A percentile compares a stretch with the other conserved stretches of the same genome.
Conservation (phyloP, 495 filamentous ascomycete species). For the Annulohypoxylon maeteangense region DNA sequence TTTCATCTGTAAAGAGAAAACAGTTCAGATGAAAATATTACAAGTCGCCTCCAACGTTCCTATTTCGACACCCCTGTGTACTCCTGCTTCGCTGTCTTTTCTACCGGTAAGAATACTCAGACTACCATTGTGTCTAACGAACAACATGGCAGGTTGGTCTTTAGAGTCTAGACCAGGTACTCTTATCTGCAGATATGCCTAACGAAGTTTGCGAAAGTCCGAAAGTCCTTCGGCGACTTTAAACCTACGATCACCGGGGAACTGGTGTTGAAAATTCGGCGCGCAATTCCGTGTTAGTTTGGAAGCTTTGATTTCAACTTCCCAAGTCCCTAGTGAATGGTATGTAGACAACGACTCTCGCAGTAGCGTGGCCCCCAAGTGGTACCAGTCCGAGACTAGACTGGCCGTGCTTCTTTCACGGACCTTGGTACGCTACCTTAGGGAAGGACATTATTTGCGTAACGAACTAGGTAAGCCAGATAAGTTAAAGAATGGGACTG, state of each 20-base stretch:
- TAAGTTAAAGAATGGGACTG: neutral
- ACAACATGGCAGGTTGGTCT: neutral
- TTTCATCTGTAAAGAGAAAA: neutral
- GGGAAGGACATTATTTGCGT: neutral
- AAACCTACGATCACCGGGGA: neutral
- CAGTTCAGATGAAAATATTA: neutral
- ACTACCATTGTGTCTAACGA: neutral
- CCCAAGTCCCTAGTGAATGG: neutral
- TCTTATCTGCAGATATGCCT: constrained; percentile 9
- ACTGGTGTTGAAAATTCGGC: neutral
- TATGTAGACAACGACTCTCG: constrained; percentile 1
- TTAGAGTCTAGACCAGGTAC: constrained; percentile 4
- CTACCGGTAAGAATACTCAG: neutral
- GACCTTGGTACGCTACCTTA: neutral
- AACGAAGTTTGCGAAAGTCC: neutral
- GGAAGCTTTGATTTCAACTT: constrained; percentile 2
- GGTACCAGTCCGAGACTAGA: constrained; percentile 2
- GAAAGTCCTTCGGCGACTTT: neutral
- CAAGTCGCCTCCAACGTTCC: neutral
- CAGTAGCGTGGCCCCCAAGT: constrained; percentile 12
- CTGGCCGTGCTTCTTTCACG: neutral
- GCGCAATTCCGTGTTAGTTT: neutral
- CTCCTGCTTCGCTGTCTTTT: neutral
- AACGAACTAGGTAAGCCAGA: neutral
- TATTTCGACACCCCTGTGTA: neutral